Evolutionary conservation across 371 early-diverging fungal species (phyloP), one percentile per base, ranked within the genome.

Genomic region (Mitosporidium daphniae): DNA sequence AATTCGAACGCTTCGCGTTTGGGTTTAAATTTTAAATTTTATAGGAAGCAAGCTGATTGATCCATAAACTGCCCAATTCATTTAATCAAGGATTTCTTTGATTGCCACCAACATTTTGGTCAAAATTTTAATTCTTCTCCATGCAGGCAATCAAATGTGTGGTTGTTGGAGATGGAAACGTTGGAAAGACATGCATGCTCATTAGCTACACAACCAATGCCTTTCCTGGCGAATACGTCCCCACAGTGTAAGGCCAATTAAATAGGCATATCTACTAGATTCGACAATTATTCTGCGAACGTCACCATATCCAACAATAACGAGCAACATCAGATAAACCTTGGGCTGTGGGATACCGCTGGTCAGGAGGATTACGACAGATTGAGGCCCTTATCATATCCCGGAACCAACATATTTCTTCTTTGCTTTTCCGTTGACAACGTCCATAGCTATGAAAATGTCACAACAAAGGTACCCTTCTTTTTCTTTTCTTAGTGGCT

Each of bases 191-290:
- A 7, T 80, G 84, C 44, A 10, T 38, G 14, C 50, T 89, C 30
- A 78, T 80, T 44, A 61, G 61, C 37, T 89, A 82, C 48, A 78
- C 78, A 20, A 74, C 78, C 32, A 78, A 80, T 48, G 78, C 78
- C 13, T 89, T 82, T 53, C 82, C 82, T 16, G 82, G 75, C 24
- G 82, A 77, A 52, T 29, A 70, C 9, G 61, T 29, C 3, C 67
- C 53, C 1, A 63, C 53, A 8, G 53, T 49, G 6, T 62, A 32
- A 27, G 57, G 48, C 21, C 29, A n/a, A n/a, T n/a, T n/a, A 1
- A 26, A 23, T 3, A n/a, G 24, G 50, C 36, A 42, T 33, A 8
- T 40, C 42, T 4, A 42, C 38, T 16, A 47, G 55, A 10, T 74
- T 78, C 41, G 73, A 73, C 38, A 70, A 68, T 34, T 72, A 68